Evolutionary conservation across 176 grass and related monocot genomes (phyloP).

Genomic region (Bromus sterilis): DNA sequence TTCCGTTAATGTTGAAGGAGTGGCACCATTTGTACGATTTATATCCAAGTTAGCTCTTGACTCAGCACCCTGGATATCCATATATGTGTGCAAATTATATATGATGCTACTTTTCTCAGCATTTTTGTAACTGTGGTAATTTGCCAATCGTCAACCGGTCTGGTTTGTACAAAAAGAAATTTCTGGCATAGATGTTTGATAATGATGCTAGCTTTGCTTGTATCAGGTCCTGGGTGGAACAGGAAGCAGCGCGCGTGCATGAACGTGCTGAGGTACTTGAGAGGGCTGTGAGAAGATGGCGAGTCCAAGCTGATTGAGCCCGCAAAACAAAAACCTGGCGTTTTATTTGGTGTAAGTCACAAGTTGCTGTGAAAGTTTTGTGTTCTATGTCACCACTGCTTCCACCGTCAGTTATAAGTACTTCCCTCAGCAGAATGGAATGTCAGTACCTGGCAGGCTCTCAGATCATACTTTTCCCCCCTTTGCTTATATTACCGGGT

Average conservation of each 20-base stretch:
- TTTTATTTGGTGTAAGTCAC: not conserved
- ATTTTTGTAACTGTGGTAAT: not conserved
- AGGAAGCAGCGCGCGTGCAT: constrained; percentile 36
- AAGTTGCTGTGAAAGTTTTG: not conserved
- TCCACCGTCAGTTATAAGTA: not conserved
- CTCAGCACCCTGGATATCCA: not conserved
- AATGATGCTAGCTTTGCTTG: not conserved
- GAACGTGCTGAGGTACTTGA: constrained; percentile 31
- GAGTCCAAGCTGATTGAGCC: constrained; percentile 22
- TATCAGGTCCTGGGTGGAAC: constrained; percentile 61
- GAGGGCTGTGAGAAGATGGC: constrained; percentile 60
- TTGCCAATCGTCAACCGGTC: not conserved
- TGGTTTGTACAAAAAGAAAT: not conserved
- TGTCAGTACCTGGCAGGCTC: not conserved
- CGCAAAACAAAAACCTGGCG: not conserved
- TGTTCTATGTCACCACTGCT: not conserved
- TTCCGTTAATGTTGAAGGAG: not conserved
- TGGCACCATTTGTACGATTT: not conserved
- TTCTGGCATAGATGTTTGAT: not conserved
- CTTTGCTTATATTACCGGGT: not conserved
- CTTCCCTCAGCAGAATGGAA: not conserved
- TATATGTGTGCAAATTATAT: not conserved
- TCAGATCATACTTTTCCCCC: not conserved
- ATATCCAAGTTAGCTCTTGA: not conserved
- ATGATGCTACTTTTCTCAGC: not conserved